Percentiles rank a stretch among this genome's conserved stretches.
These are phyloP conservation scores for Cenchrus fungigraminus DNA, from an alignment of 176 grass and related monocot genomes.

Conservation along the genomic window DNA sequence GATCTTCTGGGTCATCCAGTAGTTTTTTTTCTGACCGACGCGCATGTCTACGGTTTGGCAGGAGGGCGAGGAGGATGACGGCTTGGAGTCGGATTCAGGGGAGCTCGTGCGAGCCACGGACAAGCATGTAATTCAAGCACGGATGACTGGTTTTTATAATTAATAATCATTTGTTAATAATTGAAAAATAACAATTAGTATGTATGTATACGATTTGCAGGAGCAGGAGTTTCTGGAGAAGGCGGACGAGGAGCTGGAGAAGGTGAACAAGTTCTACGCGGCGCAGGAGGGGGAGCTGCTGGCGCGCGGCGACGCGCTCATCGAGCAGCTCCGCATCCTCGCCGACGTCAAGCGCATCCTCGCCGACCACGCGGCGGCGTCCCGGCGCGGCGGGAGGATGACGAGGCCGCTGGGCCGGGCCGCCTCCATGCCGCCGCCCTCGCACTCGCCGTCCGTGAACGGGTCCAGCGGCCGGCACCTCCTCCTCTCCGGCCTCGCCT, in stretches of 20 bases:
- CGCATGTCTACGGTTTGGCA: background rate
- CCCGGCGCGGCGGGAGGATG: background rate
- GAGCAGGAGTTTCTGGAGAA: slow-evolving; percentile 70
- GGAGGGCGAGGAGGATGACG: slow-evolving; percentile 50
- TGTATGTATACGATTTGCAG: slow-evolving; percentile 22
- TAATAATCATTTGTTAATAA: too few relatives aligned
- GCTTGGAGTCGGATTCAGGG: slow-evolving; percentile 50
- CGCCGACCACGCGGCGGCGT: slow-evolving; percentile 51
- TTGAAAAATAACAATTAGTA: too few relatives aligned
- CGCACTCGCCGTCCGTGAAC: slow-evolving; percentile 14
- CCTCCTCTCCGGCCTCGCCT: slow-evolving; percentile 55
- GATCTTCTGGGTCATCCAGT: background rate
- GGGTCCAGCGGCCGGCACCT: slow-evolving; percentile 49
- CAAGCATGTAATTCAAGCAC: slow-evolving; percentile 51
- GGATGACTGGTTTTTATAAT: too few relatives aligned
- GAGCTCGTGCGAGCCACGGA: slow-evolving; percentile 61
- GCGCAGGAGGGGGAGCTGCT: slow-evolving; percentile 65
- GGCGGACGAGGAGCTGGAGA: slow-evolving; percentile 77
- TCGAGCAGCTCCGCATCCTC: slow-evolving; percentile 80
- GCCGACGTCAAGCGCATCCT: slow-evolving; percentile 78
- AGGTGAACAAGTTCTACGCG: slow-evolving; percentile 80
- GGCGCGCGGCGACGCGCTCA: slow-evolving; percentile 57
- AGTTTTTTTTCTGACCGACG: slow-evolving; percentile 12
- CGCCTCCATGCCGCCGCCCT: background rate
- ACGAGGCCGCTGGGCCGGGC: background rate